phyloP scores from a whole-genome alignment of 805 yeast genomes.

The Ogataea ganodermae region DNA sequence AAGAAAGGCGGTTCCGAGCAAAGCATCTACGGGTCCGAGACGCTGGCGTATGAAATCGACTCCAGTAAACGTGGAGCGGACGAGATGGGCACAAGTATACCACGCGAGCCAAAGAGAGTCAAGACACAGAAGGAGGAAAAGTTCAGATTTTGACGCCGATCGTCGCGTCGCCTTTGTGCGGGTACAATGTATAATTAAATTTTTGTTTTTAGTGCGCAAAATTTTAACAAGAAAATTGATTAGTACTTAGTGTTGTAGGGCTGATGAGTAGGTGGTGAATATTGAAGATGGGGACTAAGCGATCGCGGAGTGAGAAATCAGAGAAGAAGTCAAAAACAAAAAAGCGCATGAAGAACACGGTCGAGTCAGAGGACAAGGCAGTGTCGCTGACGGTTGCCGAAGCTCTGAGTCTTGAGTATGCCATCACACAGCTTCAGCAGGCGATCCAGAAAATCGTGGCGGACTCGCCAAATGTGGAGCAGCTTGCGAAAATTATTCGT shows the following conservation, averaged over 20 bases:
- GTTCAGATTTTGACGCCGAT: conserved; percentile 5
- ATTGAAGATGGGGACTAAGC: neutral
- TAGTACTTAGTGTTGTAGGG: too few species aligned
- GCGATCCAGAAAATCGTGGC: conserved; percentile 51
- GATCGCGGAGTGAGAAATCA: neutral
- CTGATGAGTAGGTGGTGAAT: neutral
- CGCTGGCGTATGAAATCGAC: conserved; percentile 26
- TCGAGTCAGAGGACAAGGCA: neutral
- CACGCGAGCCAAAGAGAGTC: neutral
- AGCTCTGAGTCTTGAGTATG: conserved; percentile 47
- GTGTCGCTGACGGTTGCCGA: conserved; percentile 23
- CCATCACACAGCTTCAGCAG: conserved; percentile 53
- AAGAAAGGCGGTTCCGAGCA: conserved; percentile 22
- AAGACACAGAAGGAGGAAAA: conserved; percentile 10
- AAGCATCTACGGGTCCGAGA: conserved; percentile 36
- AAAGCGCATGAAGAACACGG: neutral
- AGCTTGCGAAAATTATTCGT: conserved; percentile 39
- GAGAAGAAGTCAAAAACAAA: neutral
- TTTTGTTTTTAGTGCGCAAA: neutral
- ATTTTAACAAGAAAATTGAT: neutral
- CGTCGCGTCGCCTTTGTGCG: neutral
- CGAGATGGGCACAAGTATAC: conserved; percentile 7
- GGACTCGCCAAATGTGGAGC: conserved; percentile 55
- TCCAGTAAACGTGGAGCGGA: neutral
- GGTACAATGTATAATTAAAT: conserved; percentile 1